Conservation (phyloP, 2,329 filamentous ascomycete genomes). For the Claviceps spartinae region DNA sequence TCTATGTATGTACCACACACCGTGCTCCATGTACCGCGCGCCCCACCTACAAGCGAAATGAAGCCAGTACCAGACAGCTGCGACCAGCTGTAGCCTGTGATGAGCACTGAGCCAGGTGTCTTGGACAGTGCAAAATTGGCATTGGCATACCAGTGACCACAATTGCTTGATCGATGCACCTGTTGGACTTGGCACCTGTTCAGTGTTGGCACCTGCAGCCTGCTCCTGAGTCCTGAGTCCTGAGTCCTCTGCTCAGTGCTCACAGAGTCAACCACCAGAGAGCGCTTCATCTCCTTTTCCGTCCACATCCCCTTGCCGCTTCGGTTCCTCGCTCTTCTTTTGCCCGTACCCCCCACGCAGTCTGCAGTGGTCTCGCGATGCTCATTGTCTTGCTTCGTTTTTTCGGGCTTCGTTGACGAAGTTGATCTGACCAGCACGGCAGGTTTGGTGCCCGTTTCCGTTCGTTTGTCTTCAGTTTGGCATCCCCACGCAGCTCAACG, state of each 20-base stretch:
- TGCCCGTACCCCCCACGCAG: not conserved
- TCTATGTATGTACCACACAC: too few species aligned
- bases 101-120: too few species aligned
- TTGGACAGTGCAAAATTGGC: too few species aligned
- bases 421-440: not conserved
- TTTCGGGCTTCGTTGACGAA: constrained; percentile 8
- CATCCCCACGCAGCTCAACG: not conserved
- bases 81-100: too few species aligned
- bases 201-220: not conserved
- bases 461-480: not conserved
- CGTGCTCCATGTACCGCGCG: too few species aligned
- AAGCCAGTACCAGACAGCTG: not conserved
- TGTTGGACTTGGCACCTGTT: too few species aligned
- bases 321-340: constrained; percentile 3
- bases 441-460: constrained; percentile 1
- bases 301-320: not conserved
- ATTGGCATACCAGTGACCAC: too few species aligned
- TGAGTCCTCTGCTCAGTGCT: too few species aligned
- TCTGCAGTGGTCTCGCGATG: constrained; percentile 9
- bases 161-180: too few species aligned
- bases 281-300: constrained; percentile 1
- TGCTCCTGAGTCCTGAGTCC: too few species aligned
- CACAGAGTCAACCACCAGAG: not conserved
- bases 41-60: constrained; percentile 11
- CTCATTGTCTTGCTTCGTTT: constrained; percentile 4